phyloP scores from a whole-genome alignment of 495 filamentous ascomycete species.

The Pseudoneurospora amorphoporcata region DNA sequence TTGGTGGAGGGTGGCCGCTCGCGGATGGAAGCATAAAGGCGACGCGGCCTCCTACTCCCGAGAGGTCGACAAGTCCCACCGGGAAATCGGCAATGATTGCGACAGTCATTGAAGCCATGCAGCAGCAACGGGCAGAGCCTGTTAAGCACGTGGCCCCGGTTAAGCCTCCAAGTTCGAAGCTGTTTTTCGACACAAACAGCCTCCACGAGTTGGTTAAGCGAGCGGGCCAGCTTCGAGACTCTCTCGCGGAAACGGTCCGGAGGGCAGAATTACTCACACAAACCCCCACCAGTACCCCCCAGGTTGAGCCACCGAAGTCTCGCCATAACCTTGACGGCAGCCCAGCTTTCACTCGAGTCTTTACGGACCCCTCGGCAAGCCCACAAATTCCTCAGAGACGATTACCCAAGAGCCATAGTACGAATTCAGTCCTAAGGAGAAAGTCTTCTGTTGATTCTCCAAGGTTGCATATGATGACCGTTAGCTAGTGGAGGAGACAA shows the following conservation, averaged over 20 bases:
- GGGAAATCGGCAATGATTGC: slow-evolving; percentile 54
- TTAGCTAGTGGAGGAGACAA: slow-evolving; percentile 31
- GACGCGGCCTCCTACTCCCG: slow-evolving; percentile 30
- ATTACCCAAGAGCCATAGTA: slow-evolving; percentile 40
- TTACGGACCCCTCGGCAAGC: slow-evolving; percentile 41
- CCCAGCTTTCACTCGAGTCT: slow-evolving; percentile 53
- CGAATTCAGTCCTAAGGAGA: slow-evolving; percentile 36
- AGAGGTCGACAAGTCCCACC: slow-evolving; percentile 19
- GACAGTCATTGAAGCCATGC: slow-evolving; percentile 69
- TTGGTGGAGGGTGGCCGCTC: slow-evolving; percentile 40
- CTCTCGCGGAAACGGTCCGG: slow-evolving; percentile 65
- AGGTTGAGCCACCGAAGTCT: slow-evolving; percentile 13
- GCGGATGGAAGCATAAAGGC: slow-evolving; percentile 18
- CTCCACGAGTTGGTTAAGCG: slow-evolving; percentile 79
- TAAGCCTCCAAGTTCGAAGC: slow-evolving; percentile 53
- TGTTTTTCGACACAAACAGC: slow-evolving; percentile 86
- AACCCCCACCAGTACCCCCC: slow-evolving; percentile 45
- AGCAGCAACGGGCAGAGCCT: slow-evolving; percentile 46
- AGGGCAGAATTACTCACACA: slow-evolving; percentile 64
- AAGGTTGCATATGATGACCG: slow-evolving; percentile 61
- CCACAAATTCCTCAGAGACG: slow-evolving; percentile 30
- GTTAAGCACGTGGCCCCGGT: slow-evolving; percentile 33
- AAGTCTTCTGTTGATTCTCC: slow-evolving; percentile 37
- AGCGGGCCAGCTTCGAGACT: slow-evolving; percentile 63
- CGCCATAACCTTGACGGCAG: slow-evolving; percentile 39